Percentiles rank a stretch among this genome's conserved stretches.
Conservation (phyloP, 495 filamentous ascomycete species). For the Podospora pseudocomata region DNA sequence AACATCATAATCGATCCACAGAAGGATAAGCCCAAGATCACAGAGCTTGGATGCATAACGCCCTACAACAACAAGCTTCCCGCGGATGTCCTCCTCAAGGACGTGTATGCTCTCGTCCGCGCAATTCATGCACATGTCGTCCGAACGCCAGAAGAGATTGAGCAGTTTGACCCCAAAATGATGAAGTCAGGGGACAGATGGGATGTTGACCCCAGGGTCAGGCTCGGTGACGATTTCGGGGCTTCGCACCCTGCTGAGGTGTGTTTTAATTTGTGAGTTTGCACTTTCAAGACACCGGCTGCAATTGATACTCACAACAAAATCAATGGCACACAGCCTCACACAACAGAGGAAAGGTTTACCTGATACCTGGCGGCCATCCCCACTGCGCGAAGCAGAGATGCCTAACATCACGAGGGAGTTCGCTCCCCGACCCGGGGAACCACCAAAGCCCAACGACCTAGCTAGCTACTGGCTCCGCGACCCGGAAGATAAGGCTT, state of each 20-base stretch:
- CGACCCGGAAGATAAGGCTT: not conserved
- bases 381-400: too few species aligned
- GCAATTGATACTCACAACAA: too few species aligned
- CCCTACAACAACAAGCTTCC: not conserved
- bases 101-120: not conserved
- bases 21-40: not conserved
- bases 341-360: too few species aligned
- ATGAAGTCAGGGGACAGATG: not conserved
- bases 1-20: not conserved
- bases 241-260: not conserved
- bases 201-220: not conserved
- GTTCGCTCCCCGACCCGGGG: too few species aligned
- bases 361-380: too few species aligned
- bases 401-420: too few species aligned
- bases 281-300: not conserved
- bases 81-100: not conserved
- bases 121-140: not conserved
- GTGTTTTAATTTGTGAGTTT: not conserved
- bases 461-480: not conserved
- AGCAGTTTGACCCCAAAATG: not conserved
- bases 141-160: not conserved
- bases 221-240: not conserved
- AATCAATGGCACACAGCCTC: too few species aligned
- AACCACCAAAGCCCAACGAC: not conserved
- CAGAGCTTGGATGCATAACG: not conserved